Evolutionary conservation across 805 yeast genomes (phyloP).

Genomic region (Candida mattraensis): DNA sequence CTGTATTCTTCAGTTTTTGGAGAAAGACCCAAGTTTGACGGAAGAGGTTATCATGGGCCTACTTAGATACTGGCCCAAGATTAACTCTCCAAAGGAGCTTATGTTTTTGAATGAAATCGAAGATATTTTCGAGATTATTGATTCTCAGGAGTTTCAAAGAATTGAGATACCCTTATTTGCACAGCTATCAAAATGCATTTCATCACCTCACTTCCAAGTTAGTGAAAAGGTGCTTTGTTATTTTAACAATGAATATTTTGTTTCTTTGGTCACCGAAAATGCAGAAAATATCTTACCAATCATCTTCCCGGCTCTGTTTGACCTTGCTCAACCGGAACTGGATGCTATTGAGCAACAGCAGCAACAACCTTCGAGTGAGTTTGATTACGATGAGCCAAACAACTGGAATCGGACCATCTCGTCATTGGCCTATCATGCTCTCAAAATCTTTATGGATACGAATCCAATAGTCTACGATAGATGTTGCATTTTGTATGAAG

Average conservation of each 20-base stretch:
- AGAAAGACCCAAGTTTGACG: conserved; percentile 87
- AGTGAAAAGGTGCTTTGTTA: conserved; percentile 91
- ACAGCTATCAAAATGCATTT: conserved; percentile 89
- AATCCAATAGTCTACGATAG: conserved; percentile 90
- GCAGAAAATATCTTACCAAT: conserved; percentile 92
- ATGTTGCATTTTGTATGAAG: conserved; percentile 84
- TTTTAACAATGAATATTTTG: conserved; percentile 94
- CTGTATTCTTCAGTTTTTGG: conserved; percentile 94
- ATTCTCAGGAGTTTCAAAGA: conserved; percentile 86
- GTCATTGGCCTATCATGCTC: conserved; percentile 84
- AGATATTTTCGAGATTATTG: conserved; percentile 95
- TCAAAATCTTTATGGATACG: conserved; percentile 89
- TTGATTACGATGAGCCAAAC: conserved; percentile 43
- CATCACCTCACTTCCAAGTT: conserved; percentile 96
- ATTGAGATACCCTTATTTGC: conserved; percentile 92
- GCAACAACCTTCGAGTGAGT: conserved; percentile 29
- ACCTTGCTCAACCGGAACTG: conserved; percentile 54
- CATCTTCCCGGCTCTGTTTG: conserved; percentile 85
- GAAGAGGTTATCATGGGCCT: conserved; percentile 97
- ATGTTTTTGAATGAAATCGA: conserved; percentile 95
- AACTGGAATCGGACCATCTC: conserved; percentile 96
- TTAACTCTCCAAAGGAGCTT: conserved; percentile 90
- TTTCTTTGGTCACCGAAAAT: conserved; percentile 85
- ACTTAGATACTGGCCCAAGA: conserved; percentile 94
- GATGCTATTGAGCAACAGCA: conserved; percentile 33